Evolutionary conservation across 257 asterid species (phyloP), one percentile per base, ranked within the genome.

Genomic region (Coffea canephora): DNA sequence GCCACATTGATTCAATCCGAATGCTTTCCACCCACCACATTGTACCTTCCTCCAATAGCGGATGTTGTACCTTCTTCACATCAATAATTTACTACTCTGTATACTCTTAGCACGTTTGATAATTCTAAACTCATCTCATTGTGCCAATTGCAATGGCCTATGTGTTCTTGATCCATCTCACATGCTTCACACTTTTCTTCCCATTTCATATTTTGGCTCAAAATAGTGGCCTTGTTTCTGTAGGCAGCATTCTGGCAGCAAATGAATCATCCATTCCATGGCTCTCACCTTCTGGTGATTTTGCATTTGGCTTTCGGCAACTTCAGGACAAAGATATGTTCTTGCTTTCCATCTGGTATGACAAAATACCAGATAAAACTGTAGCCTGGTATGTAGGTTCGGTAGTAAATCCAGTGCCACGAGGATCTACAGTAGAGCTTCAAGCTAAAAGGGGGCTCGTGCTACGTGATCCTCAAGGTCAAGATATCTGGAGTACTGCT

Each of bases 281-380:
- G 83, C 74, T 75, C 39, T 80, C 83, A 2, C 49, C 70, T 34
- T 49, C 70, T 0, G 79, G 75, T 6, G 79, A 80, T 39, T 80
- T 80, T 49, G 79, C 78, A 16, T 80, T 80, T 14, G 83, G 83
- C 16, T 80, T 80, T 54, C 49, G 25, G 4, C 25, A 67, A 66
- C 27, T 46, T n/a, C 50, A 80, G 21, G 75, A 78, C n/a, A 65
- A 10, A 1, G 66, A 79, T 31, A 78, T 61, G 27, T 92, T 86
- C 55, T 8, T 89, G 50, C 90, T 90, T 8, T 79, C 90, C 75
- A 80, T 89, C 52, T 92, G 95, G 90, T 89, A 87, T 41, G 76
- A 88, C 54, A 83, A 76, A 48, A 86, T 92, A 52, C 89, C 90
- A 0, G 83, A 84, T 5, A 36, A 80, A 66, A 89, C 93, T 78